Evolutionary conservation across 2,329 filamentous ascomycete species (phyloP), one percentile per base, ranked within the genome.

Genomic region (Grosmannia penicillata): DNA sequence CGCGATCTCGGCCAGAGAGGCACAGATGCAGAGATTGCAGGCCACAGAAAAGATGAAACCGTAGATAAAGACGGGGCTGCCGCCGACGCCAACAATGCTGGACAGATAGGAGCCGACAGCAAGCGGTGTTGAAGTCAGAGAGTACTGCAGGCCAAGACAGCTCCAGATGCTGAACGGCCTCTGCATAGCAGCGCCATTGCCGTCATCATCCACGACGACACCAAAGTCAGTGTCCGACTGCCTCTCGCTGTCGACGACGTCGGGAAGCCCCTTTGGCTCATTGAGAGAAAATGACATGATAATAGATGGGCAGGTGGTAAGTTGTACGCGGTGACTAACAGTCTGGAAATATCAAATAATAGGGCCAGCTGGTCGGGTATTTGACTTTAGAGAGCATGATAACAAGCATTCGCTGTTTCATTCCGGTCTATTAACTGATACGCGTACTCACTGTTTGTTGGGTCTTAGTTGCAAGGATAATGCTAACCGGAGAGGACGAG

Each of bases 1-100:
- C 14, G 38, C 38, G 33, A 40, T 36, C 21, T 40, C 38, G 14
- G 38, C 38, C 8, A 40, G 33, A 15, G 27, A 40, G 33, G 17
- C 11, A 23, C 38, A 40, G 8, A 40, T 23, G n/a, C n/a, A 28
- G 2, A 40, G 33, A 18, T 40, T n/a, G 33, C 36, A 36, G n/a
- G n/a, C 7, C 6, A 25, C 33, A 3, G 27, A 15, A 7, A 40
- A 28, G 6, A 40, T 30, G 28, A 32, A 40, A 17, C 38, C 38
- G n/a, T 36, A 40, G 28, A 40, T 32, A 18, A 40, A 40, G 14
- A 40, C 33, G 3, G 38, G 38, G n/a, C 38, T 40, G 17, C 38
- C 38, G 11, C 38, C 38, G 7, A 40, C 38, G 22, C 38, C 38
- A 14, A 40, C 28, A 13, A 6, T 22, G 15, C 36, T 33, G 5